A percentile compares a stretch with the other conserved stretches of the same genome.
Evolutionary conservation across 306 rosid genomes (phyloP).

Genomic region (Vachellia pachyceras): DNA sequence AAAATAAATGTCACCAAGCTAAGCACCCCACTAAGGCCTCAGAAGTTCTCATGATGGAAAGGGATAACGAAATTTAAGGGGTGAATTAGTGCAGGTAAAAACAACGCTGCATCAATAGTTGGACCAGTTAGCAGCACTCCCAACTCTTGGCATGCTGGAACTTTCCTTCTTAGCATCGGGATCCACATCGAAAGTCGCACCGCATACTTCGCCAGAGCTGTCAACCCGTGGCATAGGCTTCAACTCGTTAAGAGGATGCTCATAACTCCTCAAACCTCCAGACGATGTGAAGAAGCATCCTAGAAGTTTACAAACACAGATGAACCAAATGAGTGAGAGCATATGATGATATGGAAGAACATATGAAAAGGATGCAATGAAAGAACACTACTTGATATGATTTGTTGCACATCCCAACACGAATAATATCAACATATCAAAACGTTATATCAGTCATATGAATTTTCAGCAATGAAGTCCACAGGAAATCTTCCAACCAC

Average conservation of each 20-base stretch:
- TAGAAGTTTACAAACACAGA: constrained; percentile 34
- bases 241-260: constrained; percentile 90
- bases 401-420: constrained; percentile 8
- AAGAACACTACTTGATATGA: not conserved
- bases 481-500: constrained; percentile 13
- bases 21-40: constrained; percentile 35
- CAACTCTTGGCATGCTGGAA: constrained; percentile 93
- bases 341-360: not conserved
- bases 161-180: constrained; percentile 70
- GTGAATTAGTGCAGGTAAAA: constrained; percentile 37
- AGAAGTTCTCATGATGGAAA: constrained; percentile 40
- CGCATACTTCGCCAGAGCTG: constrained; percentile 85
- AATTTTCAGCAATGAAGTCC: constrained; percentile 18
- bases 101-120: constrained; percentile 56
- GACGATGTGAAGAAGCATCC: constrained; percentile 90
- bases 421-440: not conserved
- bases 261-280: constrained; percentile 91
- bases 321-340: constrained; percentile 4
- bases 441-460: not conserved
- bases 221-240: constrained; percentile 95
- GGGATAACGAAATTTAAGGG: constrained; percentile 25
- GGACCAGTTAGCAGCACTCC: constrained; percentile 99
- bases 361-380: constrained; percentile 24
- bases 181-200: constrained; percentile 89
- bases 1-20: constrained; percentile 31